A percentile compares a stretch with the other conserved stretches of the same genome.
These are phyloP conservation scores for Beauveria asiatica DNA, from an alignment of 2,329 filamentous ascomycete genomes.

Conservation along the genomic window DNA sequence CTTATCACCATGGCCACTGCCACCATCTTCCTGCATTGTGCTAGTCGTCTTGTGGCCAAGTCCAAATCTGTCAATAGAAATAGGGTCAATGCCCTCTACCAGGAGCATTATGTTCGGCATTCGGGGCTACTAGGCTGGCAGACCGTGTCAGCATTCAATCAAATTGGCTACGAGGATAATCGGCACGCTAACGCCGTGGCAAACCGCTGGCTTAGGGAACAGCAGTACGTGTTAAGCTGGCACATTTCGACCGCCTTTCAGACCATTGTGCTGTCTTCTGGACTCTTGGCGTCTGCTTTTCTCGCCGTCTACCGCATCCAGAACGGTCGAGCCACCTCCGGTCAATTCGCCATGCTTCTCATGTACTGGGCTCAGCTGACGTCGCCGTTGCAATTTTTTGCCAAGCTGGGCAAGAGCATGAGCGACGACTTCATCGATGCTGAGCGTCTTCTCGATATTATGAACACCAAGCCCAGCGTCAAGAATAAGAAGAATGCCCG, in stretches of 20 bases:
- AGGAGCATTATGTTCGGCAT: slow-evolving; percentile 47
- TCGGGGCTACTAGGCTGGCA: slow-evolving; percentile 51
- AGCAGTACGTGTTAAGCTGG: slow-evolving; percentile 34
- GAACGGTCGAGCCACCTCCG: slow-evolving; percentile 49
- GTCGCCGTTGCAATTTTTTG: slow-evolving; percentile 62
- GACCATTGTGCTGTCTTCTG: slow-evolving; percentile 57
- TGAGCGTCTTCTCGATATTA: slow-evolving; percentile 48
- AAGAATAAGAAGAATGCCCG: slow-evolving; percentile 42
- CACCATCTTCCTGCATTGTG: slow-evolving; percentile 46
- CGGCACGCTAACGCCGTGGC: slow-evolving; percentile 44
- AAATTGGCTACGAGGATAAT: slow-evolving; percentile 46
- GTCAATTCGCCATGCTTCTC: slow-evolving; percentile 61
- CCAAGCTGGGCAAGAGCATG: slow-evolving; percentile 45
- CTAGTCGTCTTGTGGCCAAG: slow-evolving; percentile 41
- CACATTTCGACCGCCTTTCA: slow-evolving; percentile 46
- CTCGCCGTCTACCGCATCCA: slow-evolving; percentile 58
- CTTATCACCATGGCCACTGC: slow-evolving; percentile 53
- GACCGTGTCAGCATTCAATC: slow-evolving; percentile 52
- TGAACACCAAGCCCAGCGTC: slow-evolving; percentile 48
- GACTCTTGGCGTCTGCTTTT: slow-evolving; percentile 56
- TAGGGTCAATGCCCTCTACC: slow-evolving; percentile 44
- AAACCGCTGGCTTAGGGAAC: slow-evolving; percentile 29
- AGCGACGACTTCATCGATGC: slow-evolving; percentile 50
- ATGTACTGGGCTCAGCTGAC: slow-evolving; percentile 70
- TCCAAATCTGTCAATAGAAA: slow-evolving; percentile 42